Conservation (phyloP, 495 filamentous ascomycete species). For the Bathelium albidoporum region DNA sequence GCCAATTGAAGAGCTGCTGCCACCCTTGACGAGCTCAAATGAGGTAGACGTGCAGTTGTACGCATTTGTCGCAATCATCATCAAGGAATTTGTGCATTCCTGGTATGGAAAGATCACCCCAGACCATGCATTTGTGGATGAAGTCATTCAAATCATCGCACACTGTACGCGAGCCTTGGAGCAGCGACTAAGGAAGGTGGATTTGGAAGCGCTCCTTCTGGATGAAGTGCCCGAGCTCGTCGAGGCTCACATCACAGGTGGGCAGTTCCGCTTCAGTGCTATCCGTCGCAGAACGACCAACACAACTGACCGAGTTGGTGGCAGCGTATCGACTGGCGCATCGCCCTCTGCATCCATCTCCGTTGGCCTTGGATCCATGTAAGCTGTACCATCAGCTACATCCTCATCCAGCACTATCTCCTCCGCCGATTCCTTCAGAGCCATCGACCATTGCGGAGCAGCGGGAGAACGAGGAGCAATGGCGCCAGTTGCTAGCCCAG, state of each 20-base stretch:
- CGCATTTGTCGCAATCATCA: slow-evolving; percentile 75
- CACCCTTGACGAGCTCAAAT: slow-evolving; percentile 85
- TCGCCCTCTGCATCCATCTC: slow-evolving; percentile 42
- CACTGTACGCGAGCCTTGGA: slow-evolving; percentile 82
- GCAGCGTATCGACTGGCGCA: slow-evolving; percentile 35
- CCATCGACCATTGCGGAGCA: slow-evolving; percentile 47
- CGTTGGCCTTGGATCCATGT: slow-evolving; percentile 47
- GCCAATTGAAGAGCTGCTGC: slow-evolving; percentile 68
- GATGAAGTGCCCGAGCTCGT: slow-evolving; percentile 83
- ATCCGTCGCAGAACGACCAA: background rate
- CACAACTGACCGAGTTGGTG: background rate
- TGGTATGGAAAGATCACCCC: slow-evolving; percentile 92
- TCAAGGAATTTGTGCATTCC: slow-evolving; percentile 76
- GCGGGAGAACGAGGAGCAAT: slow-evolving; percentile 63
- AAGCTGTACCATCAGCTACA: slow-evolving; percentile 68
- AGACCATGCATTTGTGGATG: slow-evolving; percentile 74
- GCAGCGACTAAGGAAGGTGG: slow-evolving; percentile 67
- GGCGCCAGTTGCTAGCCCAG: slow-evolving; percentile 71
- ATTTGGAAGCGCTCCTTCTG: slow-evolving; percentile 70
- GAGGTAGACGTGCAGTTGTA: slow-evolving; percentile 88
- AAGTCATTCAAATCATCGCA: slow-evolving; percentile 78
- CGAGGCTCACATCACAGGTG: slow-evolving; percentile 71
- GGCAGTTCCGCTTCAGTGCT: slow-evolving; percentile 23
- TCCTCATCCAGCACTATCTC: slow-evolving; percentile 69
- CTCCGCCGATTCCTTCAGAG: slow-evolving; percentile 50